Evolutionary conservation across 495 filamentous ascomycete species (phyloP), one percentile per base, ranked within the genome.

Genomic region (Xylaria grammica): DNA sequence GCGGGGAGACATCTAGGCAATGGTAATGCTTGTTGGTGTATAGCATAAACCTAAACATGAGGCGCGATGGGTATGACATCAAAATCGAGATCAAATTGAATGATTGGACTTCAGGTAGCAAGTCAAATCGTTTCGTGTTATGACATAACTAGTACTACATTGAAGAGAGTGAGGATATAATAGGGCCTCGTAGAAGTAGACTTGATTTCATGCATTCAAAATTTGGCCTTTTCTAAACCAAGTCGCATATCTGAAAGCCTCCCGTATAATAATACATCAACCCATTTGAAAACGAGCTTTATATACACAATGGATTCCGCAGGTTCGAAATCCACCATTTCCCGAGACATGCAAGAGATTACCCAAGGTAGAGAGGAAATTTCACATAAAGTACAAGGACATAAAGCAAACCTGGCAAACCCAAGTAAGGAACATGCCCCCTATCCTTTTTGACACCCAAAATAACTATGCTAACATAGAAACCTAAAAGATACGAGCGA

Each of bases 331-430:
- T 78, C 76, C 4, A 67, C 66, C 61, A 65, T 78, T 60, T 77
- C 75, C 42, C 69, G 72, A 50, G 75, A 78, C 74, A 77, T 78
- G 76, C 57, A 76, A 66, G 76, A 78, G 67, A 62, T 78, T 36
- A 65, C 9, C 29, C 50, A 75, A 50, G 75, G 76, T 46, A 75
- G 69, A 69, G 75, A 78, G 61, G 54, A 69, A n/a, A 73, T 68
- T 7, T 69, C 69, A 38, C 69, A 69, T 42, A 32, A 53, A 15
- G 76, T 78, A 27, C 59, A 67, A 32, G 71, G 73, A 4, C 73
- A 75, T 42, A 72, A 72, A 54, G 69, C 73, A 20, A 75, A 75
- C 44, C 51, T 75, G 17, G 55, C 60, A 0, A 70, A 75, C 36
- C 72, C 72, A 17, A 73, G 69, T 64, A 2, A 49, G 62, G 49